Conservation (phyloP, 192 early-diverging fungal genomes). For the Allomyces javanicus region DNA sequence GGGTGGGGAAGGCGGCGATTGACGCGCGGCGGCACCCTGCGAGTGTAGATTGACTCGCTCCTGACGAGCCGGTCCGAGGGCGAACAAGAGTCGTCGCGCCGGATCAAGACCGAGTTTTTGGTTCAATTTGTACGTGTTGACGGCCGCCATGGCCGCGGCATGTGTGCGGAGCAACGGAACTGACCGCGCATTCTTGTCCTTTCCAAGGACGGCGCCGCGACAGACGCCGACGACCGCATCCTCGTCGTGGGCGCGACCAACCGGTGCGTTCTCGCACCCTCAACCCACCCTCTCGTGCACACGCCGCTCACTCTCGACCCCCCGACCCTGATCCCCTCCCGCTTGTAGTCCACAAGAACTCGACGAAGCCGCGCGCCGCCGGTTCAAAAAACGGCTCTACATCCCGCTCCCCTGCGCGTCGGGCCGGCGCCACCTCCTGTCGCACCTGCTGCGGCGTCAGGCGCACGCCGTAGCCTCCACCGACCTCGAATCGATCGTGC, state of each 20-base stretch:
- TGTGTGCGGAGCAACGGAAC: background rate
- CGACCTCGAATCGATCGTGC: constrained; percentile 22
- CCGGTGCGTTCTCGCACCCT: constrained; percentile 9
- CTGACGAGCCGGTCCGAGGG: constrained; percentile 73
- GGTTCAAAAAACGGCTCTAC: constrained; percentile 52
- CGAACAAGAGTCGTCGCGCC: constrained; percentile 64
- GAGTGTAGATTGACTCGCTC: constrained; percentile 59
- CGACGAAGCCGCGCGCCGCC: constrained; percentile 72
- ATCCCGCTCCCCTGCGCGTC: constrained; percentile 63
- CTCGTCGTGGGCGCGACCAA: constrained; percentile 58
- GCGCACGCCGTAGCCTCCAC: constrained; percentile 28
- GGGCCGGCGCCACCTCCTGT: constrained; percentile 44
- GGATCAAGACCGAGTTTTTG: constrained; percentile 89
- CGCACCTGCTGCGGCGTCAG: constrained; percentile 36
- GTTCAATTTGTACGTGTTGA: constrained; percentile 34
- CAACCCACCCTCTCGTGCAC: no score
- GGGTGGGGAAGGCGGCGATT: no score
- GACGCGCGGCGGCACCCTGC: no score
- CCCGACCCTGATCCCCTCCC: no score
- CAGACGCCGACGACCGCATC: constrained; percentile 51
- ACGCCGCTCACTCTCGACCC: no score
- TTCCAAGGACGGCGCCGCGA: constrained; percentile 52
- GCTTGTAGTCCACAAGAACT: constrained; percentile 56
- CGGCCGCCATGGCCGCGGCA: background rate
- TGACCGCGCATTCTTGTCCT: background rate